Evolutionary conservation across 352 stramenopile genomes (phyloP), one percentile per base, ranked within the genome.

Genomic region (Pythium phragmitis): DNA sequence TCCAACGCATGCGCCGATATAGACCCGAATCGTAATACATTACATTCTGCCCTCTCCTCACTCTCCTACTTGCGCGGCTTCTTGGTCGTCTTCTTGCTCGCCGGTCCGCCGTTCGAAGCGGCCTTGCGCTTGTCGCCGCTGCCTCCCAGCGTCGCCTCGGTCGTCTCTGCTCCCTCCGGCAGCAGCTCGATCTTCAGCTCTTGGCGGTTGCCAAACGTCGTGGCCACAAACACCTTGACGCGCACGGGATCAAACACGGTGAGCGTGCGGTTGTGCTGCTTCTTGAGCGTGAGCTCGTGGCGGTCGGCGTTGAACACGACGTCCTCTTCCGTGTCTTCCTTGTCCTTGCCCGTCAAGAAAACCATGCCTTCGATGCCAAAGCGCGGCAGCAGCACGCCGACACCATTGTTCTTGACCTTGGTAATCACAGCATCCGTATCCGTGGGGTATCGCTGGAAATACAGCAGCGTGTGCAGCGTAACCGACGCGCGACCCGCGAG

Each of bases 291-390:
- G 9, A 94, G 70, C 30, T 72, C 70, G 72, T 94, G 85, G 30
- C 71, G 60, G 7, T 59, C 67, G 2, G 74, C 77, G 58, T 94
- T 76, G 46, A 75, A 90, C 23, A 64, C 52, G 7, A 91, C 71
- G 14, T 47, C 33, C 7, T 63, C 56, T 30, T 88, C 70, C 7
- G 87, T 64, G 8, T 89, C 79, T 43, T 82, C 73, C 39, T 82
- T 66, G 46, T 69, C 75, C 65, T 91, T 91, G 19, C 94, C 76
- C 9, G 84, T 83, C 19, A 99, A 48, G 48, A 93, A 89, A 28
- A 99, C 93, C 68, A 94, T 92, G 41, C 96, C 97, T 87, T 99
- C 98, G 60, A 99, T 99, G 23, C 98, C 98, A 74, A 98, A 99
- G 42, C 96, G 77, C n/a, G 97, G 97, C 54, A 99, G 81, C 63